These are phyloP conservation scores for Yamadazyma ubonensis DNA, from an alignment of 805 yeast species.

Conservation along the genomic window DNA sequence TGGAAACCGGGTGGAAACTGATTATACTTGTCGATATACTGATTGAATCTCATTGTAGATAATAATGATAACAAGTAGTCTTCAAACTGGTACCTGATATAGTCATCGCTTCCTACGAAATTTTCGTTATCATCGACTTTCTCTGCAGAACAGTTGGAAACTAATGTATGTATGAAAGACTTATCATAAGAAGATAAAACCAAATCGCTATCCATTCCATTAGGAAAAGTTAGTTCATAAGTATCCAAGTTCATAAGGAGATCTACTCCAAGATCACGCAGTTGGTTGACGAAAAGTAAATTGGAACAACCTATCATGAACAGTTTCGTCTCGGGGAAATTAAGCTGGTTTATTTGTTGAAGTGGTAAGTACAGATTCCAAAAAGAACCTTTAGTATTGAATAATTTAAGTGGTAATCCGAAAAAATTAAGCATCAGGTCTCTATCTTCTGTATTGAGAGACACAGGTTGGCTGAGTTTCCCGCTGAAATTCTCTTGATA, in stretches of 20 bases:
- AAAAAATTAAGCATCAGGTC: slow-evolving; percentile 72
- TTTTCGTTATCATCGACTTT: slow-evolving; percentile 24
- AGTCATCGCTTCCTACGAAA: slow-evolving; percentile 65
- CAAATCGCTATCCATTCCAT: slow-evolving; percentile 28
- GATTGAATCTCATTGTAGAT: slow-evolving; percentile 67
- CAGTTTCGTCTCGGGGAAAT: slow-evolving; percentile 53
- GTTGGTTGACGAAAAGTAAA: slow-evolving; percentile 67
- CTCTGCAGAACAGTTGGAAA: slow-evolving; percentile 47
- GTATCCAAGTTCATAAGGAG: slow-evolving; percentile 71
- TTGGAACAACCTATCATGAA: slow-evolving; percentile 88
- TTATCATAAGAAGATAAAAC: slow-evolving; percentile 52
- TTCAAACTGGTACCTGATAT: slow-evolving; percentile 82
- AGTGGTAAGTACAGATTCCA: slow-evolving; percentile 94
- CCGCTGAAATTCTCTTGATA: slow-evolving; percentile 48
- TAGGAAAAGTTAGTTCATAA: slow-evolving; percentile 44
- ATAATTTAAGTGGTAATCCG: slow-evolving; percentile 85
- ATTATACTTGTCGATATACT: slow-evolving; percentile 44
- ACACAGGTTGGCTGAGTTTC: slow-evolving; percentile 54
- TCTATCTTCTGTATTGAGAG: slow-evolving; percentile 76
- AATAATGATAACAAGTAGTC: slow-evolving; percentile 80
- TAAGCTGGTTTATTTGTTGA: slow-evolving; percentile 81
- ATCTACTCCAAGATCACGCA: slow-evolving; percentile 60
- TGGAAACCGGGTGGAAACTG: slow-evolving; percentile 44
- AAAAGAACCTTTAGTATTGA: slow-evolving; percentile 76
- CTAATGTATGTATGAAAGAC: slow-evolving; percentile 66